A percentile compares a stretch with the other conserved stretches of the same genome.
Evolutionary conservation across 73 alveolate species (phyloP).

Genomic region (Paramecium primaurelia): DNA sequence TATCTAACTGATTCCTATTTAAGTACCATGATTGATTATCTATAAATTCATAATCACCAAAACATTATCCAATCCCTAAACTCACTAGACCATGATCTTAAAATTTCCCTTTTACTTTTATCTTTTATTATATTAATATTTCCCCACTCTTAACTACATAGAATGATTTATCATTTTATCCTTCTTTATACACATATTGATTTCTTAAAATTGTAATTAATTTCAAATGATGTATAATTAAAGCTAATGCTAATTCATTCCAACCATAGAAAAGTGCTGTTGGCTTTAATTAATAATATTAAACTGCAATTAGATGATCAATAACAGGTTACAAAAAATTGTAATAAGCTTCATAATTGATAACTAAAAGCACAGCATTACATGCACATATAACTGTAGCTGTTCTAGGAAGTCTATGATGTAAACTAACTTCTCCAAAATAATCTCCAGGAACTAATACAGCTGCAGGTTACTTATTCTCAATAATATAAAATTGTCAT

Average conservation of each 20-base stretch:
- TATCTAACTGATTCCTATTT: background rate
- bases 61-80: constrained; percentile 1
- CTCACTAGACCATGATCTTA: background rate
- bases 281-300: background rate
- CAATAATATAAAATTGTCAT: background rate
- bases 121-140: background rate
- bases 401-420: constrained; percentile 47
- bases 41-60: constrained; percentile 35
- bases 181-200: background rate
- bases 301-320: background rate
- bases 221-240: constrained; percentile 21
- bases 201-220: background rate
- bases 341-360: background rate
- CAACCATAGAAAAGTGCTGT: background rate
- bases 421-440: constrained; percentile 36
- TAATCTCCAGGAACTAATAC: constrained; percentile 30
- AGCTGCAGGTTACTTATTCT: background rate
- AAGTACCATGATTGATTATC: background rate
- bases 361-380: background rate
- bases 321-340: background rate
- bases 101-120: background rate
- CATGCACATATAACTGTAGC: constrained; percentile 13
- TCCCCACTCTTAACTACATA: constrained; percentile 17
- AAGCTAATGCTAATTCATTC: background rate
- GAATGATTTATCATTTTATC: background rate